Conservation (phyloP, 2,329 filamentous ascomycete genomes). For the Acrocalymma vagum region DNA sequence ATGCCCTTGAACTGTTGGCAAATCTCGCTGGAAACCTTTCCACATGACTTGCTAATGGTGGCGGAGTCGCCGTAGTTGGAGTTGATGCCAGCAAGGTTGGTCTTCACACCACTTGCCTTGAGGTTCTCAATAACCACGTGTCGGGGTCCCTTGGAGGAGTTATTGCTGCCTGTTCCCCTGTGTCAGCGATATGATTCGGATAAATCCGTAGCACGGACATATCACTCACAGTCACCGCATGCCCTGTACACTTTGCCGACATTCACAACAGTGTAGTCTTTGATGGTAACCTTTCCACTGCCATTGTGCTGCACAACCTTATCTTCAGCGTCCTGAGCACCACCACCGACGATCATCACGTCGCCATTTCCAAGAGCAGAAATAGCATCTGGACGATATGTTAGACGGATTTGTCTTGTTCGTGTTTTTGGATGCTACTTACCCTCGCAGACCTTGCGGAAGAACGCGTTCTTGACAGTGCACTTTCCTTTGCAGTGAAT, state of each 20-base stretch:
- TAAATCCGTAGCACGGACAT: neutral
- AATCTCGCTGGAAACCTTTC: slow-evolving; percentile 8
- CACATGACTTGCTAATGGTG: slow-evolving; percentile 50
- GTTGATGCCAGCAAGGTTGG: slow-evolving; percentile 53
- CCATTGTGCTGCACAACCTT: slow-evolving; percentile 50
- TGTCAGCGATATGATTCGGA: neutral
- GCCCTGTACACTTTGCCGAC: slow-evolving; percentile 59
- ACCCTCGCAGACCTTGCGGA: slow-evolving; percentile 28
- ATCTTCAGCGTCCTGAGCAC: slow-evolving; percentile 41
- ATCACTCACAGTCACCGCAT: slow-evolving; percentile 45
- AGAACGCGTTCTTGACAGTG: slow-evolving; percentile 39
- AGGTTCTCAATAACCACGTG: slow-evolving; percentile 50
- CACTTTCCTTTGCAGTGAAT: slow-evolving; percentile 58
- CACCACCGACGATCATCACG: slow-evolving; percentile 46
- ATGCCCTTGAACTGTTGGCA: slow-evolving; percentile 19
- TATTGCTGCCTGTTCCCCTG: slow-evolving; percentile 39
- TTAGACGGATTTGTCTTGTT: too few relatives aligned
- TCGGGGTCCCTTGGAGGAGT: slow-evolving; percentile 46
- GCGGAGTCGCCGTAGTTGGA: slow-evolving; percentile 57
- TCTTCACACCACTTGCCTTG: slow-evolving; percentile 42
- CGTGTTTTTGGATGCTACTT: too few relatives aligned
- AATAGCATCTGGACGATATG: slow-evolving; percentile 38
- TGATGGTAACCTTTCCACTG: slow-evolving; percentile 28
- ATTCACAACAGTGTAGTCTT: slow-evolving; percentile 41
- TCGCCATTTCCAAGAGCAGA: slow-evolving; percentile 36